Evolutionary conservation across 2,329 filamentous ascomycete genomes (phyloP), one percentile per base, ranked within the genome.

Genomic region (Diaporthe sp.): DNA sequence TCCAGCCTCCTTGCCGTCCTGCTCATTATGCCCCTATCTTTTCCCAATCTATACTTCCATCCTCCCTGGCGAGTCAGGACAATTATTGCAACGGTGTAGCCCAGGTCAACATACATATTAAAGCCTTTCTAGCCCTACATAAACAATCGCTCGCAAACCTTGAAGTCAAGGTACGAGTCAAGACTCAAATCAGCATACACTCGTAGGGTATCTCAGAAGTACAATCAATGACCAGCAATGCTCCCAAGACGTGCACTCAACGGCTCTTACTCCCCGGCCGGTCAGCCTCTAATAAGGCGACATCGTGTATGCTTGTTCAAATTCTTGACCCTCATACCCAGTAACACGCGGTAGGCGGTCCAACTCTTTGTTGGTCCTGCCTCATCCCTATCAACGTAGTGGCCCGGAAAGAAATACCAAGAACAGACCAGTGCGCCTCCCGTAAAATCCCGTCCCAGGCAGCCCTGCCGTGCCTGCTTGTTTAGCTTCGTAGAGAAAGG

Each of bases 191-290:
- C 58, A 65, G 71, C 71, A 73, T 73, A 51, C 67, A 59, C 51
- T 73, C 75, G 73, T 57, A 72, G 78, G 78, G 77, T 79, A 79
- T 79, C 75, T 79, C 46, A 57, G 49, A 55, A 55, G 31, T 69
- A 69, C 65, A 55, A 65, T 62, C 71, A 73, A 55, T 42, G 37
- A 7, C 19, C 46, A 73, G 37, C 46, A 73, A 46, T n/a, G 58
- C 71, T 65, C 44, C 59, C 39, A 22, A 65, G 71, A 53, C 61
- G 34, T 25, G 34, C 49, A 12, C 44, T n/a, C 55, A 39, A 31
- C 28, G 28, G 44, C 58, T 62, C 46, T n/a, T 22, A 65, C 71
- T 42, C 71, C 69, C 71, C 71, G 58, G 58, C 71, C 71, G 71
- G 49, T 57, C 71, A 65, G 39, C 71, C 71, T 73, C 71, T 73